These are phyloP conservation scores for Phytophthora hibernalis DNA, from an alignment of 352 stramenopile species.

Conservation along the genomic window DNA sequence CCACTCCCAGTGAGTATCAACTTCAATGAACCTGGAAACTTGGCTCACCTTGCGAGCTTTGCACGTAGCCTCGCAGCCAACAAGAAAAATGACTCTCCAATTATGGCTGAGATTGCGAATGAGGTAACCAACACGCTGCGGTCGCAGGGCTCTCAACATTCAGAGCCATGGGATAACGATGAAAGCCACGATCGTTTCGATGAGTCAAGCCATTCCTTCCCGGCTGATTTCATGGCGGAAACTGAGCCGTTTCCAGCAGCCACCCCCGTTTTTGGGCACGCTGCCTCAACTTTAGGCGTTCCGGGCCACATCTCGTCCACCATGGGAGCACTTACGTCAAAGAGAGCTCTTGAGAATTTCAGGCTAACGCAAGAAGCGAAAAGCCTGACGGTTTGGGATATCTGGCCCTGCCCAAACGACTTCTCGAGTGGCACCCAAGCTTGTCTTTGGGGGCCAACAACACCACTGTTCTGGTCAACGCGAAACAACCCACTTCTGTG, in stretches of 20 bases:
- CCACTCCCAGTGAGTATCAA: slow-evolving; percentile 37
- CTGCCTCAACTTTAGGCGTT: slow-evolving; percentile 41
- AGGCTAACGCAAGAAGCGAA: slow-evolving; percentile 69
- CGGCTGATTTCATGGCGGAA: slow-evolving; percentile 52
- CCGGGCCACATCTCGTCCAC: slow-evolving; percentile 60
- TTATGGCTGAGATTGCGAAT: slow-evolving; percentile 64
- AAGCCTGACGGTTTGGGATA: slow-evolving; percentile 70
- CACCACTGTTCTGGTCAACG: slow-evolving; percentile 80
- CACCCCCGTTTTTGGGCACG: slow-evolving; percentile 23
- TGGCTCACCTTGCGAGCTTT: slow-evolving; percentile 77
- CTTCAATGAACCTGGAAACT: slow-evolving; percentile 72
- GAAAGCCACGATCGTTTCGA: slow-evolving; percentile 72
- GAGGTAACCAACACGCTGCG: slow-evolving; percentile 81
- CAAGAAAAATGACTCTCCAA: slow-evolving; percentile 35
- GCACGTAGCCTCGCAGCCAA: slow-evolving; percentile 61
- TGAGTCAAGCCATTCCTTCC: slow-evolving; percentile 70
- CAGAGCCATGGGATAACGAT: slow-evolving; percentile 67
- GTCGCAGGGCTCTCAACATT: slow-evolving; percentile 50
- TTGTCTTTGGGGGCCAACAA: slow-evolving; percentile 76
- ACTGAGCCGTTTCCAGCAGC: slow-evolving; percentile 27
- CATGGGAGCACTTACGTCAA: slow-evolving; percentile 68
- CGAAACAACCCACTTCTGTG: slow-evolving; percentile 82
- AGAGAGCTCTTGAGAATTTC: slow-evolving; percentile 71
- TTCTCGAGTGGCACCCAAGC: slow-evolving; percentile 85
- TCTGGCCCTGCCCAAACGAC: slow-evolving; percentile 77